Conservation (phyloP, 1,284 basidiomycete genomes). For the Cystobasidium sp. region DNA sequence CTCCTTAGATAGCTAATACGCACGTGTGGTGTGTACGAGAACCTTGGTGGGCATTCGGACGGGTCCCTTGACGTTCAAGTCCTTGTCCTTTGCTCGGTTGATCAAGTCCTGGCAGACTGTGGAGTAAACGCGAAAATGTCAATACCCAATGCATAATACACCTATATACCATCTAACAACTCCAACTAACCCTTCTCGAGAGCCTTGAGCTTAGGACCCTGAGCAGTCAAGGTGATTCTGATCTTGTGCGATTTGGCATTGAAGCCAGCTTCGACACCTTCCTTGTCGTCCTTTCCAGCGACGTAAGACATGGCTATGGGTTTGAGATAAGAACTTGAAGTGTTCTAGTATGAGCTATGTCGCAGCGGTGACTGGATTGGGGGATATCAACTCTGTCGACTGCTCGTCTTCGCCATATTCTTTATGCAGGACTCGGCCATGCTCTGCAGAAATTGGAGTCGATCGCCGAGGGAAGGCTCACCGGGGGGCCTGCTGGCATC, state of each 20-base stretch:
- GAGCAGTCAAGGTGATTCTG: slow-evolving; percentile 96
- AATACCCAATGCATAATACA: background rate
- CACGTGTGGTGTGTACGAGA: slow-evolving; percentile 94
- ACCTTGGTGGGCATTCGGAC: slow-evolving; percentile 98
- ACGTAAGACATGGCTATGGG: slow-evolving; percentile 90
- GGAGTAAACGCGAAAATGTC: background rate
- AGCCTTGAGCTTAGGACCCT: slow-evolving; percentile 84
- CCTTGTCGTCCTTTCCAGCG: slow-evolving; percentile 88
- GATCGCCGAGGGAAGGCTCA: no score
- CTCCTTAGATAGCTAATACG: slow-evolving; percentile 55
- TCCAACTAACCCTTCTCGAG: slow-evolving; percentile 88
- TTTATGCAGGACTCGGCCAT: background rate
- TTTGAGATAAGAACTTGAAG: slow-evolving; percentile 58
- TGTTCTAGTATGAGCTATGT: slow-evolving; percentile 48
- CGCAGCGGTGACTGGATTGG: slow-evolving; percentile 60
- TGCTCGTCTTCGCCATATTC: background rate
- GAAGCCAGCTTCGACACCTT: slow-evolving; percentile 90
- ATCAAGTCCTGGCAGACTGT: slow-evolving; percentile 93
- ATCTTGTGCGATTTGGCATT: slow-evolving; percentile 98
- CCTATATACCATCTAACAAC: background rate
- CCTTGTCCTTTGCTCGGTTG: slow-evolving; percentile 99
- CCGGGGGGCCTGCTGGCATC: no score
- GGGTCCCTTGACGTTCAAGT: slow-evolving; percentile 98
- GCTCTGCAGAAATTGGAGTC: no score
- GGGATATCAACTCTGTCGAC: background rate